These are phyloP conservation scores for Cytospora chrysosperma DNA, from an alignment of 2,329 filamentous ascomycete genomes.

Conservation along the genomic window DNA sequence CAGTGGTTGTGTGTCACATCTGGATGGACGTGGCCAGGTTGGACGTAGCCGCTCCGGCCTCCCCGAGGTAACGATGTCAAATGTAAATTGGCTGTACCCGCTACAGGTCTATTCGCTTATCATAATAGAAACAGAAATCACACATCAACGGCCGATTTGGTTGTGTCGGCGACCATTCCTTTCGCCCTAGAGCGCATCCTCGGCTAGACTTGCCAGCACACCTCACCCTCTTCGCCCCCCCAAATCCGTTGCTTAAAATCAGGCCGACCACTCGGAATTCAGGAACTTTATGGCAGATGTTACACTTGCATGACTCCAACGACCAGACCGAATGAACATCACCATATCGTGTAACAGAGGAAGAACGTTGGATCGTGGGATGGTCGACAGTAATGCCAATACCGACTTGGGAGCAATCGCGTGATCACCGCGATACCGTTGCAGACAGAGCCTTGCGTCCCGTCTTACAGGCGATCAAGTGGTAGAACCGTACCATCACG, in stretches of 20 bases:
- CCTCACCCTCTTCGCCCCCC: too few relatives aligned
- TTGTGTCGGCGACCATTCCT: neutral
- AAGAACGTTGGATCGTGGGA: neutral
- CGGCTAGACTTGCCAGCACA: neutral
- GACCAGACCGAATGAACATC: neutral
- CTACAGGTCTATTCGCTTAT: too few relatives aligned
- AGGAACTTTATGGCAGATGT: neutral
- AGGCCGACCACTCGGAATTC: neutral
- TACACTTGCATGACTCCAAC: neutral
- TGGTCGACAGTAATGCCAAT: neutral
- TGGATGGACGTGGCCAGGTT: too few relatives aligned
- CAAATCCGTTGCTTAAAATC: neutral
- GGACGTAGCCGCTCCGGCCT: neutral
- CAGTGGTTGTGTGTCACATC: neutral
- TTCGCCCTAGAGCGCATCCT: neutral
- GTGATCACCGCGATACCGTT: neutral
- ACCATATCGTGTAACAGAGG: neutral
- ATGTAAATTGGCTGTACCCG: neutral
- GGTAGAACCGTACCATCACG: too few relatives aligned
- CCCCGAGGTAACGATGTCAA: neutral
- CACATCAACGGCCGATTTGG: neutral
- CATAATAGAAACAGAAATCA: too few relatives aligned
- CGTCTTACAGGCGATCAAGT: too few relatives aligned
- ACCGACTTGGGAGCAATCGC: neutral
- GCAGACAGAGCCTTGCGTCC: neutral